Evolutionary conservation across 2,329 filamentous ascomycete genomes (phyloP), one percentile per base, ranked within the genome.

Genomic region (Aspergillus spinulosporus): DNA sequence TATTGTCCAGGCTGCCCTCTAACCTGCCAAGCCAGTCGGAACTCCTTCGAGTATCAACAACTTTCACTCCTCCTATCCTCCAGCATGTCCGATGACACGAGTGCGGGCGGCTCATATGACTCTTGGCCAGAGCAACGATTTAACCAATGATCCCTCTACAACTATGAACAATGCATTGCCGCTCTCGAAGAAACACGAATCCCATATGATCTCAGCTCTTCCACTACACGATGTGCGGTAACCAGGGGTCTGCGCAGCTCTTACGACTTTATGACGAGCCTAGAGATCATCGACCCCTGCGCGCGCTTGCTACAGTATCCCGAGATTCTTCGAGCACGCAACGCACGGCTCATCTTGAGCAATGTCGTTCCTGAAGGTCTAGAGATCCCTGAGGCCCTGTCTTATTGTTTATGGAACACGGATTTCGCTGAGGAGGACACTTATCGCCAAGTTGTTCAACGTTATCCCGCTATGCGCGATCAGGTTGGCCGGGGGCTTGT

Each of bases 371-470:
- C 39, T 26, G 39, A 42, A 1, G 39, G 39, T 7, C 39, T 42
- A 8, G 46, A 42, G 39, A 15, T 2, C 5, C 39, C 39, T 26
- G 39, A 42, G 21, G 39, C 39, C 5, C 39, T 1, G 5, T 74
- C 73, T 0, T 78, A 78, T 59, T 78, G 75, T 54, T 74, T 78
- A 45, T 78, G 74, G 74, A 59, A 76, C 58, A 75, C 75, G 0
- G 67, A 75, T 2, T 39, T 39, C n/a, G 37, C 37, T 8, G n/a
- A 4, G 5, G 37, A 39, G 37, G 9, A n/a, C n/a, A n/a, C n/a
- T n/a, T n/a, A n/a, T n/a, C n/a, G n/a, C n/a, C n/a, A n/a, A n/a
- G n/a, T n/a, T n/a, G n/a, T n/a, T n/a, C n/a, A n/a, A n/a, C n/a
- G n/a, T n/a, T n/a, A n/a, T n/a, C n/a, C n/a, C n/a, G n/a, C n/a